phyloP scores from a whole-genome alignment of 805 yeast genomes.

The Ogataea polymorpha region DNA sequence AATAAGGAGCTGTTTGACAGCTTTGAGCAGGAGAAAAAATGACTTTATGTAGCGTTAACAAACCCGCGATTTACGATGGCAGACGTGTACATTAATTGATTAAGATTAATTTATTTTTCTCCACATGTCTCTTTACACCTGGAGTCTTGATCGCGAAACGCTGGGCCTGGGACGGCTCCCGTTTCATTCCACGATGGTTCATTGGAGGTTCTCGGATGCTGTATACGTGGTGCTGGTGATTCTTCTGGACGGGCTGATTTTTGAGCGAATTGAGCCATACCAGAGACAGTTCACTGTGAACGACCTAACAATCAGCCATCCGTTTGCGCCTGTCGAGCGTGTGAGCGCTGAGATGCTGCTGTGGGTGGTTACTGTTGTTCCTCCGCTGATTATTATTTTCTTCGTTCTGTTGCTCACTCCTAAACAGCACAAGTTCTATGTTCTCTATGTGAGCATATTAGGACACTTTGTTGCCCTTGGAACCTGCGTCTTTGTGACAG shows the following conservation, averaged over 20 bases:
- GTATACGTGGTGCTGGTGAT: slow-evolving; percentile 20
- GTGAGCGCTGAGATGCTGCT: slow-evolving; percentile 58
- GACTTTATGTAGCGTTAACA: background rate
- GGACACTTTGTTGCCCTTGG: slow-evolving; percentile 64
- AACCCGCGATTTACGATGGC: slow-evolving; percentile 2
- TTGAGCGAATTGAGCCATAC: slow-evolving; percentile 51
- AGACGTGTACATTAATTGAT: background rate
- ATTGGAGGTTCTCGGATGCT: slow-evolving; percentile 30
- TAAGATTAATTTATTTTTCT: background rate
- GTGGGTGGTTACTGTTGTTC: slow-evolving; percentile 50
- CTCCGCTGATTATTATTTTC: slow-evolving; percentile 39
- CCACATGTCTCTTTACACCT: slow-evolving; percentile 6
- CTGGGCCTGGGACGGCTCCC: slow-evolving; percentile 26
- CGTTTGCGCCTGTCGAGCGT: slow-evolving; percentile 71
- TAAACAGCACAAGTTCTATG: slow-evolving; percentile 52
- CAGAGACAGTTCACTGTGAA: slow-evolving; percentile 74
- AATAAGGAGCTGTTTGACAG: slow-evolving; percentile 46
- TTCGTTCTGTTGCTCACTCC: slow-evolving; percentile 38
- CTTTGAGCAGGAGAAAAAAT: slow-evolving; percentile 33
- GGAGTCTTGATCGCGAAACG: slow-evolving; percentile 27
- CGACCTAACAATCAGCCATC: slow-evolving; percentile 78
- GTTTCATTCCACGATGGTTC: slow-evolving; percentile 14
- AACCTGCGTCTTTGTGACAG: slow-evolving; percentile 62
- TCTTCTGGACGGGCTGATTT: slow-evolving; percentile 23
- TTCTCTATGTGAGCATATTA: slow-evolving; percentile 59